Evolutionary conservation across 768 basidiomycete genomes (phyloP), one percentile per base, ranked within the genome.

Genomic region (Trametes coccinea): DNA sequence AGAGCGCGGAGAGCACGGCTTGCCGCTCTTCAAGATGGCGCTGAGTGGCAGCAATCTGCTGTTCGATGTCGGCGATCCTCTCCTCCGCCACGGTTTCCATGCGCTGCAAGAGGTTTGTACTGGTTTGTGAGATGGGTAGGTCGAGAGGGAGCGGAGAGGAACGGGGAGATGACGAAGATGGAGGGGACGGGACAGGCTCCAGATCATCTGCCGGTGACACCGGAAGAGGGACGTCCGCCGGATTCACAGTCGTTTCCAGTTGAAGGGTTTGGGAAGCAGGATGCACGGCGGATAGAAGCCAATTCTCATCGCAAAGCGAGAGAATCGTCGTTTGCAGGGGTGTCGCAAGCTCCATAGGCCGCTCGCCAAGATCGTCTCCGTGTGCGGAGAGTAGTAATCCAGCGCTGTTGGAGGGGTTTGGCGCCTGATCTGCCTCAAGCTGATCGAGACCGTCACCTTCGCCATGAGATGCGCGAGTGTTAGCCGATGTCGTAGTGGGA

Each of bases 331-430:
- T 60, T 14, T 60, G 67, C 6, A 68, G 44, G 2, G 67, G 67
- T 1, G 67, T 68, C 14, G 67, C 62, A 11, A 68, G 60, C 50
- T 68, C 67, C 67, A 68, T 68, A 3, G 67, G 63, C 43, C 56
- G 56, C 49, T 68, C 67, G 17, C 41, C 49, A 22, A 52, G 27
- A 39, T 59, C 62, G 11, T 56, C 60, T 14, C 11, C 58, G 14
- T 56, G 49, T 4, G 53, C 63, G 27, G 2, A 46, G 45, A 27
- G 16, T 9, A 27, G 2, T 4, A 10, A 4, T 37, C 11, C 34
- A 37, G 22, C 22, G 22, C 11, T 37, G 34, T 37, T 11, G 11
- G 34, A 37, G 34, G 6, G 34, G 34, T 11, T 5, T 37, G 34
- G 5, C 34, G 5, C 34, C 27, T 30, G 27, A 10, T 46, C 45